These are phyloP conservation scores for Blepharisma stoltei DNA, from an alignment of 73 alveolate species.

Conservation along the genomic window DNA sequence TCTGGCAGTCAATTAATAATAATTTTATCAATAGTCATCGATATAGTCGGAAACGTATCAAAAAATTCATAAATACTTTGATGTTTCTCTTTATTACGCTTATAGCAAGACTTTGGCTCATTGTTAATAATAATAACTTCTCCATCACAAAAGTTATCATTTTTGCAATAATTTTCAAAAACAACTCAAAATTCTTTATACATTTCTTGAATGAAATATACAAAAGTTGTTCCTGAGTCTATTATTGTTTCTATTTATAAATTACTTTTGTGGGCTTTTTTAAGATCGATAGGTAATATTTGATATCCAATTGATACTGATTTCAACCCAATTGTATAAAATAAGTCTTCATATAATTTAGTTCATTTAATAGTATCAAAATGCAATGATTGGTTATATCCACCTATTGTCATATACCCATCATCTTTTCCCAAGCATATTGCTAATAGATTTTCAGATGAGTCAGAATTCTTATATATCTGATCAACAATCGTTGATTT, in stretches of 20 bases:
- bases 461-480: constrained; percentile 45
- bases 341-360: constrained; percentile 28
- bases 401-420: constrained; percentile 79
- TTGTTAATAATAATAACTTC: constrained; percentile 36
- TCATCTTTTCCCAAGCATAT: constrained; percentile 87
- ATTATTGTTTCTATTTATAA: constrained; percentile 38
- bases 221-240: constrained; percentile 71
- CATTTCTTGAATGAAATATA: constrained; percentile 45
- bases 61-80: constrained; percentile 46
- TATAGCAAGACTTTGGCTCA: constrained; percentile 55
- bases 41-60: constrained; percentile 60
- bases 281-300: constrained; percentile 25
- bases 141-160: constrained; percentile 25
- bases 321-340: constrained; percentile 26
- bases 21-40: constrained; percentile 44
- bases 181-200: constrained; percentile 29
- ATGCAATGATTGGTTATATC: constrained; percentile 63
- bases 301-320: not conserved
- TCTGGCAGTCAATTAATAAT: constrained; percentile 41
- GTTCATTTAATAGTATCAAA: constrained; percentile 41
- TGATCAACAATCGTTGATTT: constrained; percentile 47
- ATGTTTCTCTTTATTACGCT: constrained; percentile 30
- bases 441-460: constrained; percentile 68
- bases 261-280: constrained; percentile 26
- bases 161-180: constrained; percentile 39